Conservation (phyloP, 805 yeast species). For the Wickerhamiella domercqiae region DNA sequence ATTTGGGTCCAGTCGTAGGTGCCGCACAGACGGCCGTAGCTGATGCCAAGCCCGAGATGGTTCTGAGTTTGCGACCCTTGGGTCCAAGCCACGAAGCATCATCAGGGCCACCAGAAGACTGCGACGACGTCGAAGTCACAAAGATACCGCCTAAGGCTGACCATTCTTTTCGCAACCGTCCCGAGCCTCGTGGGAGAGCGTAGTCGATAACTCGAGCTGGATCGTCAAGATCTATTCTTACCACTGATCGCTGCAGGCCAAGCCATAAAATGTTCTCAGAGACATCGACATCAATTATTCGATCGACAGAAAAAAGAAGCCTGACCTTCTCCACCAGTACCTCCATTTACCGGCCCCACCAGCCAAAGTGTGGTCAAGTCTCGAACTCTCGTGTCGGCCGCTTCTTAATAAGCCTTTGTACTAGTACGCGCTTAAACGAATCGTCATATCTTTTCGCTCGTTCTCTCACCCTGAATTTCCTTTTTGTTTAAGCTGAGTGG, state of each 20-base stretch:
- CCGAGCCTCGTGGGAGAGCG: conserved; percentile 20
- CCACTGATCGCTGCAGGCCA: conserved; percentile 39
- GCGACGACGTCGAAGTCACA: conserved; percentile 28
- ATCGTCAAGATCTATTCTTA: conserved; percentile 47
- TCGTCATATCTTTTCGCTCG: too few species aligned
- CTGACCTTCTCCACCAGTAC: conserved; percentile 30
- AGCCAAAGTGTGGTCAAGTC: too few species aligned
- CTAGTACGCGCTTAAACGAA: too few species aligned
- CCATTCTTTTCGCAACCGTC: conserved; percentile 26
- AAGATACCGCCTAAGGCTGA: conserved; percentile 37
- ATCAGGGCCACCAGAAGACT: conserved; percentile 16
- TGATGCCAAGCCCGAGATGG: conserved; percentile 34
- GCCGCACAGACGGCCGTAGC: conserved; percentile 29
- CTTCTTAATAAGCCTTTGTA: too few species aligned
- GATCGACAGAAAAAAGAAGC: conserved; percentile 33
- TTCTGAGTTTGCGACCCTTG: conserved; percentile 28
- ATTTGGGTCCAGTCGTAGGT: conserved; percentile 24
- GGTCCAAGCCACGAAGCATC: conserved; percentile 32
- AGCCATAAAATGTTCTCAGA: conserved; percentile 40
- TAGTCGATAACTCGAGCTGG: conserved; percentile 43
- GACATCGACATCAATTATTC: conserved; percentile 38
- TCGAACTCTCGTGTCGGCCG: too few species aligned
- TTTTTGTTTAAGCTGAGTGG: too few species aligned
- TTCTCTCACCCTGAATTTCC: too few species aligned
- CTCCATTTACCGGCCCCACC: too few species aligned